phyloP scores from a whole-genome alignment of 140 eudicot species.

The Flaveria floridana region DNA sequence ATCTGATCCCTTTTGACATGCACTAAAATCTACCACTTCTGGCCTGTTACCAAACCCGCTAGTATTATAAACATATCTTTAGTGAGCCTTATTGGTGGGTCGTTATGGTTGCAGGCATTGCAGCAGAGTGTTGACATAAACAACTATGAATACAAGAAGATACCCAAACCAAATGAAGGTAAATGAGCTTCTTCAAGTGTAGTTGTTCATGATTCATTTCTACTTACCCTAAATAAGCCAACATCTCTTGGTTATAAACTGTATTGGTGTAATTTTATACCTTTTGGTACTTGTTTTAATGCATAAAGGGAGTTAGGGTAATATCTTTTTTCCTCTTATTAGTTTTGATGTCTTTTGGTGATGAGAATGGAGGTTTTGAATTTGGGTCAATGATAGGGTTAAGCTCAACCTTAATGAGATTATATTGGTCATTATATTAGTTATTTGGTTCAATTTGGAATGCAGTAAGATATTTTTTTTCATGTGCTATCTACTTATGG shows the following conservation, averaged over 20 bases:
- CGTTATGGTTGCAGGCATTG: constrained; percentile 55
- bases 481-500: too few relatives aligned
- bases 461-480: too few relatives aligned
- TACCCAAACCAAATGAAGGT: constrained; percentile 63
- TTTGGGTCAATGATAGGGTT: background rate
- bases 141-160: constrained; percentile 75
- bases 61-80: background rate
- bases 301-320: background rate
- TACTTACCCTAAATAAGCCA: constrained; percentile 18
- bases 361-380: background rate
- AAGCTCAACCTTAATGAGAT: background rate
- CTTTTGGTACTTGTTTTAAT: constrained; percentile 12
- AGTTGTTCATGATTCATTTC: constrained; percentile 21
- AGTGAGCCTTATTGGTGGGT: background rate
- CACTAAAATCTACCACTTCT: too few relatives aligned
- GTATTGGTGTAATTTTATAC: constrained; percentile 13
- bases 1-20: background rate
- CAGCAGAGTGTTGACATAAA: constrained; percentile 73
- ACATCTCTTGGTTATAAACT: constrained; percentile 13
- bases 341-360: background rate
- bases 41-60: background rate
- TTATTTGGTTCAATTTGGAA: background rate
- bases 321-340: background rate
- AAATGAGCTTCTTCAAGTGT: constrained; percentile 24
- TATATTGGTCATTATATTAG: background rate